phyloP scores from a whole-genome alignment of 2,329 filamentous ascomycete genomes.

The Monosporascus ibericus region DNA sequence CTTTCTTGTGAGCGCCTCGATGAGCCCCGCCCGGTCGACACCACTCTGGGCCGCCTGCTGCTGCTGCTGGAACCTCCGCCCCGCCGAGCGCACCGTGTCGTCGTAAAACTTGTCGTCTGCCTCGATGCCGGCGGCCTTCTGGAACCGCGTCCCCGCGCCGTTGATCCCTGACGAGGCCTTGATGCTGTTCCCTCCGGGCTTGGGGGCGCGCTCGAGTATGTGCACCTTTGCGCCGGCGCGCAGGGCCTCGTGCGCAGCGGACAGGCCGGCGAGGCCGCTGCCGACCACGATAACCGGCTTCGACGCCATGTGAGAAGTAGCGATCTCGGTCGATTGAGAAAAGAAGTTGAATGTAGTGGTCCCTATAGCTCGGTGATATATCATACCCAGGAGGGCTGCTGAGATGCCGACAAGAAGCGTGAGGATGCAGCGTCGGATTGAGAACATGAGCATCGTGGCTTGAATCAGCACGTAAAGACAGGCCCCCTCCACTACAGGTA shows the following conservation, averaged over 20 bases:
- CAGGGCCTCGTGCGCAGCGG: slow-evolving; percentile 52
- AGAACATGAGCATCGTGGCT: not conserved
- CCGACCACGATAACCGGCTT: slow-evolving; percentile 54
- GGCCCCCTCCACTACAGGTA: not conserved
- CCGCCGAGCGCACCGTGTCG: slow-evolving; percentile 54
- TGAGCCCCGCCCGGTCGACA: slow-evolving; percentile 36
- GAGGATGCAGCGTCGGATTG: not conserved
- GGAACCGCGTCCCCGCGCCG: slow-evolving; percentile 53
- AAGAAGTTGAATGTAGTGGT: not conserved
- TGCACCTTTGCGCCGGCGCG: slow-evolving; percentile 44
- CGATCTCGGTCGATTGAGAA: not conserved
- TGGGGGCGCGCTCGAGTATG: slow-evolving; percentile 53
- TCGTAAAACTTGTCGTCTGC: slow-evolving; percentile 40
- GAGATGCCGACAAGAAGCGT: not conserved
- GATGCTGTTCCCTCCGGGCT: slow-evolving; percentile 59
- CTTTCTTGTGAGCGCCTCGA: slow-evolving; percentile 39
- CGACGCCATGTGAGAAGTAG: not conserved
- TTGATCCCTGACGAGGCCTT: slow-evolving; percentile 64
- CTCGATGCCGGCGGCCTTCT: slow-evolving; percentile 31
- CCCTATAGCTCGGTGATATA: not conserved
- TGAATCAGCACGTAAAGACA: not conserved
- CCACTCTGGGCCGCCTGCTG: slow-evolving; percentile 13
- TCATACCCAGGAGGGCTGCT: not conserved
- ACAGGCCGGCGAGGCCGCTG: slow-evolving; percentile 57
- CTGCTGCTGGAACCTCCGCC: slow-evolving; percentile 28